phyloP scores from a whole-genome alignment of 352 stramenopile species.

The Globisporangium perplexum region DNA sequence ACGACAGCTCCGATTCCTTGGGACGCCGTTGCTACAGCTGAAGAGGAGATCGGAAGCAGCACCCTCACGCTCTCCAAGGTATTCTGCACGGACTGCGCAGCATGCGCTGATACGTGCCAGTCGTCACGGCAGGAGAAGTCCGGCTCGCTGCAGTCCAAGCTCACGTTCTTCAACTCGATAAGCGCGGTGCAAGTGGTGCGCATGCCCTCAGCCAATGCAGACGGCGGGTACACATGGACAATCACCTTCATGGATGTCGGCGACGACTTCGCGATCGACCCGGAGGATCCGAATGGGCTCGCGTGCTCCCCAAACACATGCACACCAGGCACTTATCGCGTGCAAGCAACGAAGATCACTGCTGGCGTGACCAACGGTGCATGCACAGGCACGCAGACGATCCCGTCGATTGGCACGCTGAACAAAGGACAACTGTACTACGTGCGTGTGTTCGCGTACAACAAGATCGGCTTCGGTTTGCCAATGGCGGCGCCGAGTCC shows the following conservation, averaged over 20 bases:
- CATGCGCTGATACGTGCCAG: slow-evolving; percentile 29
- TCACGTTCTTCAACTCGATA: slow-evolving; percentile 41
- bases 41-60: slow-evolving; percentile 67
- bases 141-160: slow-evolving; percentile 70
- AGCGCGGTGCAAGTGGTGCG: slow-evolving; percentile 75
- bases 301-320: slow-evolving; percentile 17
- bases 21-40: slow-evolving; percentile 84
- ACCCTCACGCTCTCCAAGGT: slow-evolving; percentile 30
- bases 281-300: slow-evolving; percentile 19
- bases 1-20: slow-evolving; percentile 88
- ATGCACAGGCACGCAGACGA: slow-evolving; percentile 78
- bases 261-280: slow-evolving; percentile 69
- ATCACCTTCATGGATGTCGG: slow-evolving; percentile 88
- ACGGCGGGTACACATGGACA: slow-evolving; percentile 79
- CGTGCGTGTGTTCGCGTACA: slow-evolving; percentile 93
- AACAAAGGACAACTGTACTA: slow-evolving; percentile 92
- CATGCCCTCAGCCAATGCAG: slow-evolving; percentile 26
- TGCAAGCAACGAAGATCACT: slow-evolving; percentile 55
- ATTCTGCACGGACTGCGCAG: slow-evolving; percentile 54
- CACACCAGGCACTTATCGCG: slow-evolving; percentile 27
- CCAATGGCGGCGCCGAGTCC: slow-evolving; percentile 41
- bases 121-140: slow-evolving; percentile 39
- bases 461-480: slow-evolving; percentile 89
- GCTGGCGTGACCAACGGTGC: slow-evolving; percentile 58
- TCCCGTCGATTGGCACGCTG: slow-evolving; percentile 63